Conservation (phyloP, 495 filamentous ascomycete genomes). For the Massariosphaeria phaeospora region DNA sequence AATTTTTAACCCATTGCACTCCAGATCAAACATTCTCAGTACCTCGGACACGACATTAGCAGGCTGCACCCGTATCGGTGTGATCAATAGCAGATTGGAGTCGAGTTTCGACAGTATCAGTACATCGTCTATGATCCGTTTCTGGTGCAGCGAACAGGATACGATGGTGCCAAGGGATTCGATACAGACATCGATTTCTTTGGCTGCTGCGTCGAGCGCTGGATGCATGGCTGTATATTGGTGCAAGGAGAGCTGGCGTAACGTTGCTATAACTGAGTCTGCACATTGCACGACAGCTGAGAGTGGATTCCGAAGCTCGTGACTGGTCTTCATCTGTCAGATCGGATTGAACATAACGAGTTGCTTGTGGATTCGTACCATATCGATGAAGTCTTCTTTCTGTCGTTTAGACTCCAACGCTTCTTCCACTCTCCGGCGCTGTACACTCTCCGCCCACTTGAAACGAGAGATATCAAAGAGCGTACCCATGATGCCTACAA, state of each 20-base stretch:
- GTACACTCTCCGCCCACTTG: slow-evolving; percentile 10
- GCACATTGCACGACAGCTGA: slow-evolving; percentile 19
- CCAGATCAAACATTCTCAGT: slow-evolving; percentile 15
- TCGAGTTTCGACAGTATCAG: slow-evolving; percentile 24
- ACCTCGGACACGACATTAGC: slow-evolving; percentile 2
- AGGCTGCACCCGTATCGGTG: slow-evolving; percentile 7
- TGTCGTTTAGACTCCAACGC: slow-evolving; percentile 10
- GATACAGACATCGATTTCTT: slow-evolving; percentile 1
- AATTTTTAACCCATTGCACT: slow-evolving; percentile 1
- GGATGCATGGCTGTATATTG: not conserved
- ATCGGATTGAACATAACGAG: no score
- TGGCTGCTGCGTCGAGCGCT: not conserved
- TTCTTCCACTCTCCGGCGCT: not conserved
- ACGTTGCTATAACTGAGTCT: slow-evolving; percentile 7
- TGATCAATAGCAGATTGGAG: slow-evolving; percentile 16
- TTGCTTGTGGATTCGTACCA: no score
- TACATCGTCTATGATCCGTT: slow-evolving; percentile 22
- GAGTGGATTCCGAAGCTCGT: slow-evolving; percentile 13
- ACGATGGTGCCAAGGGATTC: slow-evolving; percentile 15
- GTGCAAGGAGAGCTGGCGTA: slow-evolving; percentile 1
- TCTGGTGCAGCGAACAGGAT: slow-evolving; percentile 18
- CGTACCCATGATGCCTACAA: slow-evolving; percentile 15
- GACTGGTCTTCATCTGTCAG: no score
- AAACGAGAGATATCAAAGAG: slow-evolving; percentile 11
- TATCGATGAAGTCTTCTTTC: slow-evolving; percentile 6